phyloP scores from a whole-genome alignment of 768 basidiomycete genomes.

The Kwoniella newhampshirensis region DNA sequence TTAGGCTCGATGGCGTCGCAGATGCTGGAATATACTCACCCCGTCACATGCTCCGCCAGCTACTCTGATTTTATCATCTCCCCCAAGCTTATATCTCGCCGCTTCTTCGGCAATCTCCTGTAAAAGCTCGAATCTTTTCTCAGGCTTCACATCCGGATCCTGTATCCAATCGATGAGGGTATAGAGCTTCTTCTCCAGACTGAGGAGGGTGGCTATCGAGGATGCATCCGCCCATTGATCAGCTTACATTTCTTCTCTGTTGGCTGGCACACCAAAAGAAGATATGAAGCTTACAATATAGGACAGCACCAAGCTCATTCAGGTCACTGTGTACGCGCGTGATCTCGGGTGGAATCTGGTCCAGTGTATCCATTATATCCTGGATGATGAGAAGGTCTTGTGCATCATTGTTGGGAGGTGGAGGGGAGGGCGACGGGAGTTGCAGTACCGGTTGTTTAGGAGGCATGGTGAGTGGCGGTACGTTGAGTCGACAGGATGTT shows the following conservation, averaged over 20 bases:
- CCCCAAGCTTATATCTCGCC: constrained; percentile 81
- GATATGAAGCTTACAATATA: constrained; percentile 59
- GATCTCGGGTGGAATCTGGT: constrained; percentile 88
- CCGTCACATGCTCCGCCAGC: constrained; percentile 87
- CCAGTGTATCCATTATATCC: constrained; percentile 68
- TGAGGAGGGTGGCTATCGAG: constrained; percentile 68
- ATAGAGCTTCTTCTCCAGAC: constrained; percentile 77
- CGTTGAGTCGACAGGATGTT: no score
- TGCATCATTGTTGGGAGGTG: constrained; percentile 24
- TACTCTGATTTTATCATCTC: constrained; percentile 96
- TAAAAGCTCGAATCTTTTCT: constrained; percentile 77
- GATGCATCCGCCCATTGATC: no score
- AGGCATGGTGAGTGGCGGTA: constrained; percentile 22
- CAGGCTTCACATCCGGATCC: constrained; percentile 47
- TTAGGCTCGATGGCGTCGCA: neutral
- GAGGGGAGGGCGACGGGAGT: constrained; percentile 23
- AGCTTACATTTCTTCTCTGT: no score
- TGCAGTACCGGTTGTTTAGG: constrained; percentile 25
- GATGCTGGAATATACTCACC: constrained; percentile 59
- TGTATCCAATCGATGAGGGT: constrained; percentile 75
- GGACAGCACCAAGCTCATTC: constrained; percentile 95
- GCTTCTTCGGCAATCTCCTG: constrained; percentile 94
- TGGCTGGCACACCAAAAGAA: no score
- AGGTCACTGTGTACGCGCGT: constrained; percentile 93
- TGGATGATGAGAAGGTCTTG: constrained; percentile 48